Evolutionary conservation across 1,284 basidiomycete genomes (phyloP).

Genomic region (Earliella scabrosa): DNA sequence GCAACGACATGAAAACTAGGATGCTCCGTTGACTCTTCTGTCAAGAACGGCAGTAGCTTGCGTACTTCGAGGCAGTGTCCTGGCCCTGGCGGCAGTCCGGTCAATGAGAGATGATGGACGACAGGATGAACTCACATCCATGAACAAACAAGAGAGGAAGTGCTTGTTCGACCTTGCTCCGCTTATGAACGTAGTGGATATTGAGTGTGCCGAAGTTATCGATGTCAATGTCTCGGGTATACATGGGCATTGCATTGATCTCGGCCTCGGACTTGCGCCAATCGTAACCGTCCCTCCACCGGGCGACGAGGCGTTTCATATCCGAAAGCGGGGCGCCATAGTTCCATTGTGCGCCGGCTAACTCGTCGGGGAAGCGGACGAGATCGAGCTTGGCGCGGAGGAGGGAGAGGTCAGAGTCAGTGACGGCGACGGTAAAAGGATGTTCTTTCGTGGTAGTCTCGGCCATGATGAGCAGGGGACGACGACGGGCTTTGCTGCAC

Average conservation of each 20-base stretch:
- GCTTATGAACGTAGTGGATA: constrained; percentile 56
- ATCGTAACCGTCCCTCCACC: constrained; percentile 52
- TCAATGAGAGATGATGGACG: background rate
- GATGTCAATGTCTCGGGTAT: constrained; percentile 47
- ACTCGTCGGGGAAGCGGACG: constrained; percentile 49
- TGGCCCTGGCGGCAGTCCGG: constrained; percentile 36
- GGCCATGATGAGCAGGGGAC: too few relatives aligned
- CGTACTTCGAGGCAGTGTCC: constrained; percentile 48
- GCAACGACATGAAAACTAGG: constrained; percentile 51
- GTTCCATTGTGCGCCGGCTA: constrained; percentile 46
- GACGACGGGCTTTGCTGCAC: too few relatives aligned
- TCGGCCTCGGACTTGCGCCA: constrained; percentile 49
- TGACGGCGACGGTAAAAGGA: constrained; percentile 47
- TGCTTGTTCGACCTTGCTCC: constrained; percentile 42
- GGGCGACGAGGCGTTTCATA: constrained; percentile 44
- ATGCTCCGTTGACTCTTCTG: constrained; percentile 25
- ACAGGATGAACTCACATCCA: constrained; percentile 42
- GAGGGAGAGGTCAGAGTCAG: constrained; percentile 40
- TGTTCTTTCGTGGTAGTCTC: constrained; percentile 13
- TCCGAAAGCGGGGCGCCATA: constrained; percentile 54
- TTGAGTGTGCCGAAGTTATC: constrained; percentile 47
- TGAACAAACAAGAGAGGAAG: constrained; percentile 58
- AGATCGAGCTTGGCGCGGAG: constrained; percentile 46
- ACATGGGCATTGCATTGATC: constrained; percentile 53
- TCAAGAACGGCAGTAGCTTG: constrained; percentile 37